Base-by-base conservation (phyloP, 2,329 filamentous ascomycete genomes). In the Penicillium freii region DNA sequence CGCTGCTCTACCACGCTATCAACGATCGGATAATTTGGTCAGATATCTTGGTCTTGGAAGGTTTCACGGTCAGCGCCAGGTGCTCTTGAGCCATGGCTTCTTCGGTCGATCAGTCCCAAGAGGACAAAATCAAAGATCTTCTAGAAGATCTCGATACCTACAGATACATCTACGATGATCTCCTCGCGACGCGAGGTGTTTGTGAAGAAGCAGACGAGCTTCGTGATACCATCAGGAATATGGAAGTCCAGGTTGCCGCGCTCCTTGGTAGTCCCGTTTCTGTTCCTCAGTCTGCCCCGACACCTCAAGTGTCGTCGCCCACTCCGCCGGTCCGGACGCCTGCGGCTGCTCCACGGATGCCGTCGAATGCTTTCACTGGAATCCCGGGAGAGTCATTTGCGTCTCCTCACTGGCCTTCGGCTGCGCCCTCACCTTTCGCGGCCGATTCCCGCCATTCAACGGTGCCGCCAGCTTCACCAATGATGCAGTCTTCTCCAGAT, bases 81-180 rank as follows among this genome's bases (percentile, higher is more conserved):
- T 33, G 29, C 27, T 42, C 10, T 31, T 46, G 11, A 50, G n/a
- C 27, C 29, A 58, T 59, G 56, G 56, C 56, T 27, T 33, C 62
- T 34, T 50, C 61, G 15, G 45, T 42, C 23, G 57, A 63, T 47
- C 50, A 50, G 56, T 62, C 66, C 52, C 58, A 66, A 23, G 66
- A 66, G 57, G 66, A 68, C 15, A 25, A 71, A 40, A 44, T 69
- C 33, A 67, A 72, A 13, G 69, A 73, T 31, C 54, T 74, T 31
- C 21, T 67, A 27, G 72, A 73, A 17, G 72, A 74, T 21, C 53
- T 74, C n/a, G 62, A 73, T 21, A 53, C 73, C 2, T 63, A 73
- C 23, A 59, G 67, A 46, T 67, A 68, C 25, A 70, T 75, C 34
- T 55, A 71, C 5, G 58, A 70, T 40, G 72, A 71, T 38, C 60